These are phyloP conservation scores for Irpex rosettiformis DNA, from an alignment of 1,284 basidiomycete species.

Conservation along the genomic window DNA sequence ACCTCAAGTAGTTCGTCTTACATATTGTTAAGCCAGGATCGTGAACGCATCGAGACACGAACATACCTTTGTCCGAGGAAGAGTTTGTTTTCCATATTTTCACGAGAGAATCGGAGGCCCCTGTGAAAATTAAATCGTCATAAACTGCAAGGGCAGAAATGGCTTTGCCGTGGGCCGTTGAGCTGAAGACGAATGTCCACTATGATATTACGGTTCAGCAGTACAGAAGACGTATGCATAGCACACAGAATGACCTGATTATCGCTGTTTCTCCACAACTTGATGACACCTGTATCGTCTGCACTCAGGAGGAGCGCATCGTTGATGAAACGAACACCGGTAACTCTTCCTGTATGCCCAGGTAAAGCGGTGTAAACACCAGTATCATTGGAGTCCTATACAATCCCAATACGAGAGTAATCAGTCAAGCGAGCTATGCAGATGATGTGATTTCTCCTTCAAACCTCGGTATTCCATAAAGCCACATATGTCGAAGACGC, in stretches of 20 bases:
- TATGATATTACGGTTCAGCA: slow-evolving; percentile 29
- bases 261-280: slow-evolving; percentile 45
- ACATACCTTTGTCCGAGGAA: slow-evolving; percentile 31
- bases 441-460: slow-evolving; percentile 1
- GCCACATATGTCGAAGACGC: slow-evolving; percentile 76
- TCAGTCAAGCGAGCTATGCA: background rate
- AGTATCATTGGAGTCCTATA: slow-evolving; percentile 43
- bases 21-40: background rate
- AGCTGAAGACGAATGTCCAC: slow-evolving; percentile 43
- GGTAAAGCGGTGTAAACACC: slow-evolving; percentile 70
- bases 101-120: slow-evolving; percentile 75
- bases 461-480: slow-evolving; percentile 69
- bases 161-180: slow-evolving; percentile 61
- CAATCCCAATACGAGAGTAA: background rate
- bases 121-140: slow-evolving; percentile 58
- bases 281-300: slow-evolving; percentile 68
- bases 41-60: background rate
- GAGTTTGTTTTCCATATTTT: slow-evolving; percentile 62
- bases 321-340: slow-evolving; percentile 65
- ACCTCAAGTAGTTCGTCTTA: slow-evolving; percentile 42
- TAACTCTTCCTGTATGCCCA: slow-evolving; percentile 75
- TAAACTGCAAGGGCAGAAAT: slow-evolving; percentile 63
- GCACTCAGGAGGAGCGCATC: slow-evolving; percentile 58
- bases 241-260: slow-evolving; percentile 36
- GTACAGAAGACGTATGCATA: slow-evolving; percentile 1